Base-by-base conservation (phyloP, 176 grass and related monocot genomes). In the Oryza coarctata region DNA sequence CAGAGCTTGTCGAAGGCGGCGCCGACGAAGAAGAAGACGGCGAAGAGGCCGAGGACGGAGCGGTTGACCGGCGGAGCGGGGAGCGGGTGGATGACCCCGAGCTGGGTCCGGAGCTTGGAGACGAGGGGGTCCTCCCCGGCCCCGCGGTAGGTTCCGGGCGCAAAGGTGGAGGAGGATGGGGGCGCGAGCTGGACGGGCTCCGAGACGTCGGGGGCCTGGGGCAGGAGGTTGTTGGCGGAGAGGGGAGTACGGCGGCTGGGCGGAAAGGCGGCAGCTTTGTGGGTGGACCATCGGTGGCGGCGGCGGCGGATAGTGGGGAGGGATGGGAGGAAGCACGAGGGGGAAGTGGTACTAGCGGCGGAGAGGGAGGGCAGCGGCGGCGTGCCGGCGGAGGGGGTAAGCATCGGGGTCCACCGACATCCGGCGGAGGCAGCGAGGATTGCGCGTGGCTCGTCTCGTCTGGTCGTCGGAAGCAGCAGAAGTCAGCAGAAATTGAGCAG, bases 11-110 rank as follows among this genome's bases (percentile, higher is more conserved):
- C 92, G 63, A 95, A 95, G 36, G 88, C 84, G 75, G 94, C 92
- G 67, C 92, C 95, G 17, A 98, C 92, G 72, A 98, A 98, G 90
- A 98, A 98, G 81, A 98, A 98, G 83, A 98, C 80, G 9, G 94
- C 92, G 64, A 98, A 95, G 76, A 98, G 92, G 40, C 86, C 92
- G 17, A 93, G 50, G 22, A 93, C 88, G 82, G 88, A 84, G 63
- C 87, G 87, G 64, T 70, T 94, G 69, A 91, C 3, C 11, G 90
- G 92, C 9, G 95, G 92, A 12, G 95, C 84, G 0, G 95, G 95
- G 43, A 98, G 88, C 50, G 95, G 92, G 75, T 98, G 95, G 64
- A 98, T 94, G 55, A 91, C 92, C 61, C 95, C 95, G 44, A 98
- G 89, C 87, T 98, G 95, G 33, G 92, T 95, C 61, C 88, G 85